phyloP scores from a whole-genome alignment of 2,329 filamentous ascomycete genomes.

The Coniochaeta sp. region DNA sequence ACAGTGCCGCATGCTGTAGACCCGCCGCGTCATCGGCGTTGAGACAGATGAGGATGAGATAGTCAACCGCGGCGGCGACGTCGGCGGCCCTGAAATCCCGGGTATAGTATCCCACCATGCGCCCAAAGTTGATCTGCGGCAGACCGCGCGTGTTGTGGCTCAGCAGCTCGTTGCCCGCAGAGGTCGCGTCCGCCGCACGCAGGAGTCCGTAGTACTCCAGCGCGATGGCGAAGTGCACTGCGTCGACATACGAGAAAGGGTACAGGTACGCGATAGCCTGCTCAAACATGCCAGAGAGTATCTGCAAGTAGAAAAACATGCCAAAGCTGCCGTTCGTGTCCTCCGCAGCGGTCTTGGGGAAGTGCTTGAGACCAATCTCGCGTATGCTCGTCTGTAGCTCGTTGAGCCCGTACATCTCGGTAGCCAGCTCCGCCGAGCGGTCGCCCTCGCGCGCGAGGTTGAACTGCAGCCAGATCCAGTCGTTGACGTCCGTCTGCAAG shows the following conservation, averaged over 20 bases:
- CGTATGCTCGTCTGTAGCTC: conserved; percentile 72
- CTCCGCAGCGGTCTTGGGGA: conserved; percentile 72
- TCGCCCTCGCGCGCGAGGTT: conserved; percentile 61
- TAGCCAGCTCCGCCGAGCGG: conserved; percentile 55
- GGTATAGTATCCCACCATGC: conserved; percentile 91
- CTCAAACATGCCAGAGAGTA: conserved; percentile 88
- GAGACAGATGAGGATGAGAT: conserved; percentile 83
- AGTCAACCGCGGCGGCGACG: conserved; percentile 85
- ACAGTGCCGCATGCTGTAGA: conserved; percentile 73
- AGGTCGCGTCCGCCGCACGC: conserved; percentile 74
- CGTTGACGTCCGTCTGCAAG: conserved; percentile 57
- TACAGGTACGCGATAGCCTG: conserved; percentile 89
- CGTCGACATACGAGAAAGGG: conserved; percentile 83
- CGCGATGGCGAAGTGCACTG: conserved; percentile 88
- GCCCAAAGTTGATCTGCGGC: conserved; percentile 88
- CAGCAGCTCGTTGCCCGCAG: conserved; percentile 62
- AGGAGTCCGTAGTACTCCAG: conserved; percentile 85
- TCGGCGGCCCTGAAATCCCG: conserved; percentile 89
- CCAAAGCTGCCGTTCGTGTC: conserved; percentile 69
- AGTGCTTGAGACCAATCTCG: conserved; percentile 88
- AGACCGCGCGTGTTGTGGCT: conserved; percentile 59
- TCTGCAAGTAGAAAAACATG: conserved; percentile 89
- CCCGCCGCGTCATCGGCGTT: conserved; percentile 69
- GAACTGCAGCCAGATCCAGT: conserved; percentile 68
- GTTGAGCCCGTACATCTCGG: conserved; percentile 55